Conservation (phyloP, 768 basidiomycete genomes). For the Boletus edulis region DNA sequence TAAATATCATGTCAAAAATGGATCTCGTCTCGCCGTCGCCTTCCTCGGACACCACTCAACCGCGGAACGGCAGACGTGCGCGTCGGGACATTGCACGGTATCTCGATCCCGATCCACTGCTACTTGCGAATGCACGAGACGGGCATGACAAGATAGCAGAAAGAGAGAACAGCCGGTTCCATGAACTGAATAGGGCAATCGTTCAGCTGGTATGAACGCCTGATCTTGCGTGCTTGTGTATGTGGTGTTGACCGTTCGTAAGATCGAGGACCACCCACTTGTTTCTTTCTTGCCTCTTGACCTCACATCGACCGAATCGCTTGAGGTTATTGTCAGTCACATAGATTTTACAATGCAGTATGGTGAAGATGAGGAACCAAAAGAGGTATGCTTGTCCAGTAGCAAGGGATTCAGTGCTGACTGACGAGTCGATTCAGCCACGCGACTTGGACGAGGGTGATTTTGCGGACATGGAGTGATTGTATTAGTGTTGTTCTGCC, state of each 20-base stretch:
- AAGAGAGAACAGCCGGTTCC: slow-evolving; percentile 79
- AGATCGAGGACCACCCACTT: slow-evolving; percentile 99
- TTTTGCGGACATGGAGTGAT: slow-evolving; percentile 70
- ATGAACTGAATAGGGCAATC: slow-evolving; percentile 91
- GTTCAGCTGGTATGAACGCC: slow-evolving; percentile 75
- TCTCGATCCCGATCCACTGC: slow-evolving; percentile 90
- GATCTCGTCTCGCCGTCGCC: slow-evolving; percentile 69
- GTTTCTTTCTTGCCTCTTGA: slow-evolving; percentile 97
- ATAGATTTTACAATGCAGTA: slow-evolving; percentile 99
- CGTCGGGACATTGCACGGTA: slow-evolving; percentile 90
- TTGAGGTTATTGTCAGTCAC: slow-evolving; percentile 89
- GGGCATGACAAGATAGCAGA: slow-evolving; percentile 43
- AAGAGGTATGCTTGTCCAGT: slow-evolving; percentile 56
- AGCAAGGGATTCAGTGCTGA: slow-evolving; percentile 3
- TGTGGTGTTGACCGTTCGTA: background rate
- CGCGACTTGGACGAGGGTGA: slow-evolving; percentile 93
- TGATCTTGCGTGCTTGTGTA: background rate
- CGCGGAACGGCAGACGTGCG: slow-evolving; percentile 69
- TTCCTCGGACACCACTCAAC: slow-evolving; percentile 42
- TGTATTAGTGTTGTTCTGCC: too few relatives aligned
- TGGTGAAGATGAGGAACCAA: slow-evolving; percentile 97
- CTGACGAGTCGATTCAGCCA: slow-evolving; percentile 48
- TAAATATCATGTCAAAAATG: slow-evolving; percentile 99
- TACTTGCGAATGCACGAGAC: slow-evolving; percentile 59
- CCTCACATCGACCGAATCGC: slow-evolving; percentile 83